Evolutionary conservation across 192 early-diverging fungal species (phyloP), one percentile per base, ranked within the genome.

Genomic region (Pilaira anomala): DNA sequence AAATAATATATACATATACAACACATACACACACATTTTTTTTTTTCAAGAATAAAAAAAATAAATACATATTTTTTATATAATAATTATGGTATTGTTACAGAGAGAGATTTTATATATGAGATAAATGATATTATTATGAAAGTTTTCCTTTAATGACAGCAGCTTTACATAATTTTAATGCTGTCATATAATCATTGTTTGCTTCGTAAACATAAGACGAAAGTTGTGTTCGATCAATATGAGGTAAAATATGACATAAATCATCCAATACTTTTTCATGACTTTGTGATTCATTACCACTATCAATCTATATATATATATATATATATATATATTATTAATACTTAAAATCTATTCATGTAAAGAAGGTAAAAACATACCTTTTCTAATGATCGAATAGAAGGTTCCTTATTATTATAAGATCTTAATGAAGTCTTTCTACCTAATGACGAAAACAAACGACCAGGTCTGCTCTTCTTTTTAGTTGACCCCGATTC

Each of bases 231-330:
- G 71, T 55, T 11, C 77, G 66, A 12, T 79, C 68, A 22, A 82
- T 70, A 69, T 82, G 80, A n/a, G 80, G 73, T 14, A 82, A 42
- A 13, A 82, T 73, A 36, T 75, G 67, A 28, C 80, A 74, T 45
- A 82, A 36, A 30, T 77, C 76, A 57, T 82, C 73, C 49, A 82
- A 40, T 44, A 73, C 71, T 53, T 78, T 73, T 46, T 76, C 68
- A 25, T 42, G 30, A 19, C 9, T 6, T 4, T 46, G 33, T 36
- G 33, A 14, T 46, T 46, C 44, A 14, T 18, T 46, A 18, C 44
- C 18, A 46, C 44, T 46, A 46, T 46, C 44, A 4, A 46, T 19
- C 29, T 61, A 3, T 44, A 41, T 33, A n/a, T n/a, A n/a, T 40
- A 40, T 40, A 5, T 12, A 40, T 12, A 7, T 60, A 1, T 39